A percentile compares a stretch with the other conserved stretches of the same genome.
Conservation (phyloP, 495 filamentous ascomycete genomes). For the Penicillium pulvis region DNA sequence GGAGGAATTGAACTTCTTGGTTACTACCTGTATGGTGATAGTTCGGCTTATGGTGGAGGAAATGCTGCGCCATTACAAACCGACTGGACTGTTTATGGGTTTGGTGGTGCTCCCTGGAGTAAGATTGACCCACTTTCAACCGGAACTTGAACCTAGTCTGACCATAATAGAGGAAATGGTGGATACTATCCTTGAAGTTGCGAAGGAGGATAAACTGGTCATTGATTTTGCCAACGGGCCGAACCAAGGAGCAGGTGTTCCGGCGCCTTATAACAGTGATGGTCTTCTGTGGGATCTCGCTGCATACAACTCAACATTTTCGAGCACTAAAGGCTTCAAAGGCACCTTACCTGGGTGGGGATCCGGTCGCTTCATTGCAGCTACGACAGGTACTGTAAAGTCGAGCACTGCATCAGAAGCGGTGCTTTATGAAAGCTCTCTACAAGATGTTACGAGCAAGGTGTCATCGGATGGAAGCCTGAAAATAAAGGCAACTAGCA, state of each 20-base stretch:
- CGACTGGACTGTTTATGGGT: constrained; percentile 51
- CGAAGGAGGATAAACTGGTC: constrained; percentile 39
- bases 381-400: constrained; percentile 32
- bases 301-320: constrained; percentile 20
- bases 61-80: background rate
- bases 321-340: constrained; percentile 29
- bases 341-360: constrained; percentile 43
- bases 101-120: constrained; percentile 43
- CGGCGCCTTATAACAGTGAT: constrained; percentile 31
- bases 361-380: constrained; percentile 33
- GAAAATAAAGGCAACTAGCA: background rate
- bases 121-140: background rate
- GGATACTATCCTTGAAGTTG: constrained; percentile 35
- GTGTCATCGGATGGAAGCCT: constrained; percentile 5
- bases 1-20: constrained; percentile 48
- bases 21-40: constrained; percentile 42
- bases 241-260: constrained; percentile 53
- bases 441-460: background rate
- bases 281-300: constrained; percentile 43
- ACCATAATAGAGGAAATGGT: constrained; percentile 31
- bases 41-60: background rate
- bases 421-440: background rate
- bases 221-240: constrained; percentile 54
- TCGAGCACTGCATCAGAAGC: constrained; percentile 17
- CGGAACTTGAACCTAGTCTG: background rate